Evolutionary conservation across 2,329 filamentous ascomycete species (phyloP).

Genomic region (Penicillium hesseltinei): DNA sequence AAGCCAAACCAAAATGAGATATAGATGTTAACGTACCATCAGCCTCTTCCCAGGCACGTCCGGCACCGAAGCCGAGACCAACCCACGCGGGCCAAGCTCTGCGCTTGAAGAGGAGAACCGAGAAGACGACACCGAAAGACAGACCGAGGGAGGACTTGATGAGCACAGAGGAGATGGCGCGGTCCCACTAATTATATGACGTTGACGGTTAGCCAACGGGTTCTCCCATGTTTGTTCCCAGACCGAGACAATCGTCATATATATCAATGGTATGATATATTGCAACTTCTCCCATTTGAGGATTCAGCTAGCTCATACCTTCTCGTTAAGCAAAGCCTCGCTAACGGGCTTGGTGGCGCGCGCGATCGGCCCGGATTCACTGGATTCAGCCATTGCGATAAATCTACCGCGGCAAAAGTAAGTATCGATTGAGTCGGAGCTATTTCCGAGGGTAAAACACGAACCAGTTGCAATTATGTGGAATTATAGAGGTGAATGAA

Average conservation of each 20-base stretch:
- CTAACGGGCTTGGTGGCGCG: slow-evolving; percentile 78
- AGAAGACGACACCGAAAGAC: slow-evolving; percentile 97
- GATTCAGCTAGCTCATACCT: slow-evolving; percentile 59
- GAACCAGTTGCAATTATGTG: slow-evolving; percentile 16
- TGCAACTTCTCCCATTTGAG: background rate
- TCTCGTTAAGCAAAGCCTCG: slow-evolving; percentile 97
- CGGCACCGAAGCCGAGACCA: slow-evolving; percentile 90
- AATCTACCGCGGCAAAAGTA: slow-evolving; percentile 20
- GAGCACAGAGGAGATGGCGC: slow-evolving; percentile 93
- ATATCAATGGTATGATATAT: background rate
- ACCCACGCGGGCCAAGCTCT: slow-evolving; percentile 97
- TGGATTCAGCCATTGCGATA: slow-evolving; percentile 56
- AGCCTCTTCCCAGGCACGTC: slow-evolving; percentile 97
- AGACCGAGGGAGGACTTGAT: slow-evolving; percentile 96
- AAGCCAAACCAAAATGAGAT: background rate
- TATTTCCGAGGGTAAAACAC: background rate
- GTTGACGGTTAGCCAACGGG: slow-evolving; percentile 18
- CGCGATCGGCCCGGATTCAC: slow-evolving; percentile 57
- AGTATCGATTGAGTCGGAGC: slow-evolving; percentile 5
- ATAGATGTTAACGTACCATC: slow-evolving; percentile 62
- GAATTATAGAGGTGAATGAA: slow-evolving; percentile 19
- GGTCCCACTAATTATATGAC: slow-evolving; percentile 74
- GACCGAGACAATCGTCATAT: background rate
- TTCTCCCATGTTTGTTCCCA: background rate
- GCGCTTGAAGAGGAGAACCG: slow-evolving; percentile 95